Base-by-base conservation (phyloP, 257 asterid genomes). In the Thymus mandschuricus region DNA sequence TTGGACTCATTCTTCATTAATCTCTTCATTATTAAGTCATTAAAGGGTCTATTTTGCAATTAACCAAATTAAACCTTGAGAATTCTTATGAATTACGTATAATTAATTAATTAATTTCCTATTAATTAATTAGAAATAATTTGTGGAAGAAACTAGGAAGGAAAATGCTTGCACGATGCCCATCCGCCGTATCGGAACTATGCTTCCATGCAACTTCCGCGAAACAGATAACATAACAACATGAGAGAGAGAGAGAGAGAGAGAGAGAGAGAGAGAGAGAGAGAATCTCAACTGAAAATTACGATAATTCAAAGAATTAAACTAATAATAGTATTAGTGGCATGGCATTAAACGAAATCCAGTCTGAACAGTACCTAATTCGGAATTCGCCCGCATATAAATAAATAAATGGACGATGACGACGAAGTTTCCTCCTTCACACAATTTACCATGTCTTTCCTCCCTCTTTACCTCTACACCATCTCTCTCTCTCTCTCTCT, bases 161-260 rank as follows among this genome's bases (percentile, higher is more conserved):
- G 57, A 50, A 21, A 50, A n/a, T 50, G 57, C 29, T 51, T 3
- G 57, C 57, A 51, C 57, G 30, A 15, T 51, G 10, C 55, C 55
- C 4, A 13, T 12, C 55, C 55, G 8, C 55, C 55, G 3, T 21
- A 21, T 21, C 21, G 21, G 21, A 21, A 21, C 12, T n/a, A 4
- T 28, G 57, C 15, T 51, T 51, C 57, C 57, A 51, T 51, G 57
- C 29, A 51, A 51, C 11, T 51, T 51, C 57, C 57, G 21, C 57
- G 57, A 49, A 49, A 15, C 27, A 12, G 28, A 21, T 21, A 21
- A 21, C 21, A 21, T 21, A 21, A 21, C 21, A 21, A 21, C 21
- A 21, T 11, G n/a, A 13, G 54, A 48, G 52, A 48, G 54, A 48
- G 52, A 48, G 54, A 13, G 52, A 48, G 27, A 48, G 54, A 48